Evolutionary conservation across 352 stramenopile genomes (phyloP), one percentile per base, ranked within the genome.

Genomic region (Phytophthora melonis): DNA sequence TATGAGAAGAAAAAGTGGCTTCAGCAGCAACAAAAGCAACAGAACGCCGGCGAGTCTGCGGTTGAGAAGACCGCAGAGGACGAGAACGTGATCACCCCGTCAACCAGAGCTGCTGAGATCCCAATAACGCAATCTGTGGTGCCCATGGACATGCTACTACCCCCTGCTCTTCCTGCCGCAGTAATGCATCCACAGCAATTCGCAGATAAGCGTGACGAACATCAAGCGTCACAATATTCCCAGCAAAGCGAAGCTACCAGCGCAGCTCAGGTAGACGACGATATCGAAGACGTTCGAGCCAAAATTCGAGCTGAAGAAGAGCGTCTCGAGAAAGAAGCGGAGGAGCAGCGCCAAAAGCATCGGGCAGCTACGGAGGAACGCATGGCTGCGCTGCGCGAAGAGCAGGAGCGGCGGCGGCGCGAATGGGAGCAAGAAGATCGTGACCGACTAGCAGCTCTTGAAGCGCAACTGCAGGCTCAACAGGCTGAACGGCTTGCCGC

Each of bases 361-460:
- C 83, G 76, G 0, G 54, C 66, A 8, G 86, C 82, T n/a, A 79
- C 82, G 11, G 84, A 93, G 64, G 74, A 83, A 16, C 77, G 86
- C 0, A 84, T 93, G 74, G 79, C 81, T 32, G 82, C 78, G 3
- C 58, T 95, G 3, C 78, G 83, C 9, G 69, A 79, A 7, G 88
- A 96, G 62, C 88, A 96, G 64, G 86, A 92, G 13, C 76, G 77
- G 9, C 79, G 89, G 18, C 86, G 87, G 10, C 80, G 74, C 18
- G 76, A 92, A 65, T 94, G 88, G 86, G 88, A 94, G 61, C 74
- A 84, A 13, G 83, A 94, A 36, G 88, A 94, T 63, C 75, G 72
- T 0, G 77, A 77, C 0, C 78, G 78, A 9, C 62, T 94, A 0
- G 80, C 73, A 36, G 80, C 69, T 14, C 60, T 93, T 1, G 84